These are phyloP conservation scores for Vicia sativa DNA, from an alignment of 306 rosid genomes.

Conservation along the genomic window DNA sequence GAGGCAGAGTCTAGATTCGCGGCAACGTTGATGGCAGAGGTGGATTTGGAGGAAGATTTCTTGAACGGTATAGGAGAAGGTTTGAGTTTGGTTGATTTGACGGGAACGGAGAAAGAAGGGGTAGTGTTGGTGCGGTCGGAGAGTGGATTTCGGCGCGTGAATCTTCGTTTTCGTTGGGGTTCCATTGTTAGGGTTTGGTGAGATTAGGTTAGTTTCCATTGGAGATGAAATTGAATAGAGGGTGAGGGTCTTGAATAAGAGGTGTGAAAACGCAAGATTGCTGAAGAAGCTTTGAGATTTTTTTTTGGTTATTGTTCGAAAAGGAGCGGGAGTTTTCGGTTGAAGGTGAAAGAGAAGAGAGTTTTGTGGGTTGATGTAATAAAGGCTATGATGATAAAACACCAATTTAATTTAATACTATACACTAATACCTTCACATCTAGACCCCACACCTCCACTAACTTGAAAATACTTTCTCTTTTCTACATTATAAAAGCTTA, in stretches of 20 bases:
- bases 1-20: slow-evolving; percentile 5
- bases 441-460: too few species aligned
- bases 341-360: too few species aligned
- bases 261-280: not conserved
- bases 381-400: too few species aligned
- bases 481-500: too few species aligned
- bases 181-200: slow-evolving; percentile 47
- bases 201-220: not conserved
- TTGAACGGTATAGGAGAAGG: not conserved
- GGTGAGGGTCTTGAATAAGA: not conserved
- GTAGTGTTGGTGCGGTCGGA: slow-evolving; percentile 65
- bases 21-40: not conserved
- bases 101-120: slow-evolving; percentile 33
- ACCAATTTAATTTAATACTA: too few species aligned
- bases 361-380: too few species aligned
- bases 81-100: slow-evolving; percentile 41
- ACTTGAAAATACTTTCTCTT: too few species aligned
- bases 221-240: not conserved
- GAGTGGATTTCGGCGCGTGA: slow-evolving; percentile 55
- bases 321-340: too few species aligned
- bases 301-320: not conserved
- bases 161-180: slow-evolving; percentile 36
- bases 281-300: not conserved
- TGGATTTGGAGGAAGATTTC: not conserved
- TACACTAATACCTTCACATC: too few species aligned